Percentiles rank a stretch among this genome's conserved stretches.
phyloP scores from a whole-genome alignment of 2,329 filamentous ascomycete species.

The Pseudogymnoascus sp. region DNA sequence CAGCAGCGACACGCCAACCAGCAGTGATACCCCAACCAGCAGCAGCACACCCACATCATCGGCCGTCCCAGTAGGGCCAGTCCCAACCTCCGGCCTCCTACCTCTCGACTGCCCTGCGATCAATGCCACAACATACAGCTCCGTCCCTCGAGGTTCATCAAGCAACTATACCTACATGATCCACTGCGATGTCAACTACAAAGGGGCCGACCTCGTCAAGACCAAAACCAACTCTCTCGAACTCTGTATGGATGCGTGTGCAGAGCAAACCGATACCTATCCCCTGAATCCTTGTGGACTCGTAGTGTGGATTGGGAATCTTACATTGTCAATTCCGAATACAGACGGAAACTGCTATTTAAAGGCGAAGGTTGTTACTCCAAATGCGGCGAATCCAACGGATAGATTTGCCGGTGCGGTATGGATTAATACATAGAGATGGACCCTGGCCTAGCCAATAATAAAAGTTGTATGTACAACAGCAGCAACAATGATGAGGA shows the following conservation, averaged over 20 bases:
- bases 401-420: neutral
- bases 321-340: neutral
- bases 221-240: neutral
- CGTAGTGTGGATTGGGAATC: neutral
- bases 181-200: neutral
- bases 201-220: neutral
- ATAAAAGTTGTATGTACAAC: too few relatives aligned
- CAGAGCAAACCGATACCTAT: neutral
- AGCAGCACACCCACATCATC: neutral
- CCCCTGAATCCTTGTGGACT: neutral
- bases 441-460: neutral
- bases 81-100: neutral
- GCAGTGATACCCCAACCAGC: neutral
- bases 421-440: neutral
- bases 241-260: neutral
- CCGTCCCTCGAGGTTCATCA: neutral
- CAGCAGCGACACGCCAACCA: too few relatives aligned
- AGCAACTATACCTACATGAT: neutral
- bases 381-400: neutral
- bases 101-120: neutral
- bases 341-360: neutral
- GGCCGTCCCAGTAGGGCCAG: neutral
- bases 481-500: too few relatives aligned
- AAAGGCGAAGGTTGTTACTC: neutral
- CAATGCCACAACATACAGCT: neutral